Conservation (phyloP, 768 basidiomycete species). For the Calocera cornea region DNA sequence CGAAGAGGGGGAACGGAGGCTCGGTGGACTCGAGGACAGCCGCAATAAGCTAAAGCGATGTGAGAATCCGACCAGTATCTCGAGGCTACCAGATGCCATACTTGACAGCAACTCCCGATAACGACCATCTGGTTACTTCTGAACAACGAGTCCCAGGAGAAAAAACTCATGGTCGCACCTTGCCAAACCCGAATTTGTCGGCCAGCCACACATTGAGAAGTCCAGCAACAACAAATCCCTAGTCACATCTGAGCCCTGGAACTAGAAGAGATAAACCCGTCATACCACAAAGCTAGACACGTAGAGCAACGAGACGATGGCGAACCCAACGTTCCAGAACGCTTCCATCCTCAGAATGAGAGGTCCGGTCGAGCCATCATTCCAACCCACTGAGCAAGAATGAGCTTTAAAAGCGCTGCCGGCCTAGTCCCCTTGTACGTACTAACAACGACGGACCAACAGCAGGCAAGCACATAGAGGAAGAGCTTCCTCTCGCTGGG, state of each 20-base stretch:
- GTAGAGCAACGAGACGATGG: neutral
- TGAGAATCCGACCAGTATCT: neutral
- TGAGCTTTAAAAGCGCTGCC: no score
- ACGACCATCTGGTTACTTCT: neutral
- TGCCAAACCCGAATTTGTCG: neutral
- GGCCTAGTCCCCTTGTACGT: neutral
- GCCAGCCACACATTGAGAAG: constrained; percentile 1
- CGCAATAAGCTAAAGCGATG: constrained; percentile 20
- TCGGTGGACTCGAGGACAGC: constrained; percentile 29
- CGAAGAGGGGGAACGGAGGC: constrained; percentile 35
- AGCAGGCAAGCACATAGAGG: neutral
- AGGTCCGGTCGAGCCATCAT: neutral
- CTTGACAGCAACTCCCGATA: neutral
- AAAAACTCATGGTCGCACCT: neutral
- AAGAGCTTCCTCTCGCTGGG: neutral
- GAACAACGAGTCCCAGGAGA: neutral
- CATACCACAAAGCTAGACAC: neutral
- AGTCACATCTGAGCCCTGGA: neutral
- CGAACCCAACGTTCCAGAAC: neutral
- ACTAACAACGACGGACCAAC: constrained; percentile 1
- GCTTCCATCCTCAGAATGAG: neutral
- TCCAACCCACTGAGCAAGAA: neutral
- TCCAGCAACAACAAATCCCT: neutral
- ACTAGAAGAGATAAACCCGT: neutral
- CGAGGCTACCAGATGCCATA: neutral